Percentiles rank a stretch among this genome's conserved stretches.
Conservation (phyloP, 805 yeast genomes). For the Starmerella geochares region DNA sequence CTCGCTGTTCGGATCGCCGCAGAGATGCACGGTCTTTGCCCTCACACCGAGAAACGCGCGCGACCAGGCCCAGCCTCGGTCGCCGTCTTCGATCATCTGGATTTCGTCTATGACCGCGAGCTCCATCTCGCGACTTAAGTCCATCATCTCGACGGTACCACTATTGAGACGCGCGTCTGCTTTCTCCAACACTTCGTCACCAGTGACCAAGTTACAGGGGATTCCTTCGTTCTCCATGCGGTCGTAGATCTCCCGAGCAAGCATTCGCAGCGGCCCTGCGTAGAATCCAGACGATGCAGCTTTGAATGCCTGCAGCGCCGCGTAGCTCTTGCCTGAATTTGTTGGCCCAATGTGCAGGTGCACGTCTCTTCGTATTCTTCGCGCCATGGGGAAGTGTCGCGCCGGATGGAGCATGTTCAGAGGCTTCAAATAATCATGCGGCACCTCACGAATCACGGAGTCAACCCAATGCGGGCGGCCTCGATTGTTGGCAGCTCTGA, state of each 20-base stretch:
- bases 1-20: constrained; percentile 89
- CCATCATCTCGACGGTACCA: constrained; percentile 91
- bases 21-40: constrained; percentile 77
- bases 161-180: constrained; percentile 67
- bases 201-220: constrained; percentile 78
- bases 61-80: constrained; percentile 92
- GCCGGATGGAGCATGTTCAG: constrained; percentile 49
- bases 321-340: constrained; percentile 87
- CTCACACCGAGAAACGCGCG: constrained; percentile 76
- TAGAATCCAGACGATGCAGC: constrained; percentile 65
- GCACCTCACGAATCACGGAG: background rate
- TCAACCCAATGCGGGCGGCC: background rate
- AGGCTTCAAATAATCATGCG: constrained; percentile 38
- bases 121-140: constrained; percentile 57
- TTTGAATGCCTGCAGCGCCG: constrained; percentile 61
- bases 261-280: constrained; percentile 85
- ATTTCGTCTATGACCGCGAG: constrained; percentile 91
- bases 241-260: constrained; percentile 87
- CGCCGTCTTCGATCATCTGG: constrained; percentile 77
- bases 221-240: constrained; percentile 56
- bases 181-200: constrained; percentile 81
- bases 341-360: constrained; percentile 98
- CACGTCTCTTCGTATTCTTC: constrained; percentile 65
- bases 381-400: constrained; percentile 77
- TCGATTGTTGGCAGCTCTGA: background rate